Evolutionary conservation across 805 yeast species (phyloP).

Genomic region (Nematodospora valgi): DNA sequence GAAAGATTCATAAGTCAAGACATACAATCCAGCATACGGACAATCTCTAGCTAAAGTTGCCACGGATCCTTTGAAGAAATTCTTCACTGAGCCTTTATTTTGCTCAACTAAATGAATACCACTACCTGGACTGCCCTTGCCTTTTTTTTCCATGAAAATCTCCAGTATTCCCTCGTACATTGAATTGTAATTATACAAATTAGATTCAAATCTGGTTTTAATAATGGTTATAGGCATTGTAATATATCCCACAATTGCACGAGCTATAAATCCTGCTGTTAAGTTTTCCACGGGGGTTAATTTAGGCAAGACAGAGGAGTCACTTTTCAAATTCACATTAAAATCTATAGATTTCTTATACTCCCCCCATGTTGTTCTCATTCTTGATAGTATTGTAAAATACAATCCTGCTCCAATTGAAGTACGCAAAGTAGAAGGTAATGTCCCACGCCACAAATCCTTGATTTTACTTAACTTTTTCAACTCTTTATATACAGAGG

Average conservation of each 20-base stretch:
- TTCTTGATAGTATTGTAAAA: slow-evolving; percentile 63
- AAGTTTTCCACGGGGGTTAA: slow-evolving; percentile 68
- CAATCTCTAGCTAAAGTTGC: slow-evolving; percentile 90
- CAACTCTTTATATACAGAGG: slow-evolving; percentile 40
- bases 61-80: slow-evolving; percentile 83
- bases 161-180: slow-evolving; percentile 56
- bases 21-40: slow-evolving; percentile 93
- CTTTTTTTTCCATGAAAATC: slow-evolving; percentile 39
- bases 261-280: slow-evolving; percentile 69
- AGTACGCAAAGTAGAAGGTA: slow-evolving; percentile 87
- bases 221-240: slow-evolving; percentile 95
- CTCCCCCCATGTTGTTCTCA: slow-evolving; percentile 51
- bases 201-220: slow-evolving; percentile 87
- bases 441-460: slow-evolving; percentile 88
- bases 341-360: slow-evolving; percentile 10
- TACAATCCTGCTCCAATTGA: slow-evolving; percentile 89
- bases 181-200: slow-evolving; percentile 65
- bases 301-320: slow-evolving; percentile 53
- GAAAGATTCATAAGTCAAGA: slow-evolving; percentile 75
- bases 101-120: background rate
- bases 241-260: slow-evolving; percentile 77
- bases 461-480: slow-evolving; percentile 35
- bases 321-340: slow-evolving; percentile 5
- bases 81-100: slow-evolving; percentile 38
- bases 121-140: background rate